A percentile compares a stretch with the other conserved stretches of the same genome.
Evolutionary conservation across 2,329 filamentous ascomycete genomes (phyloP).

Genomic region (Bipolaris zeicola): DNA sequence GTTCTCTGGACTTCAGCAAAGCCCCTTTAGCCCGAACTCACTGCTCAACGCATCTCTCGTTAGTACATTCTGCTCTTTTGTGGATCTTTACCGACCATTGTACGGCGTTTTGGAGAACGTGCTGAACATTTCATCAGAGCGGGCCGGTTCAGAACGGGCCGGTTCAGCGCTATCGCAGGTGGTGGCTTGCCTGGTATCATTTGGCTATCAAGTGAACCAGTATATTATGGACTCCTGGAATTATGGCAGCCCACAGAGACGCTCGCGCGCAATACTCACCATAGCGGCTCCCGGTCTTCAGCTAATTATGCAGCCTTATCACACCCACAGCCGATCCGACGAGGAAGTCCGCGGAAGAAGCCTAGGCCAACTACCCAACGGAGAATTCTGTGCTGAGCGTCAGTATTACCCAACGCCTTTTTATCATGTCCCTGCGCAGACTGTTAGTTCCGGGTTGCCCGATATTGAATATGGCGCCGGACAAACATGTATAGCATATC

Average conservation of each 20-base stretch:
- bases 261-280: slow-evolving; percentile 71
- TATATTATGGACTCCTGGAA: slow-evolving; percentile 72
- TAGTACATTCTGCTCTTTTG: slow-evolving; percentile 73
- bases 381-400: slow-evolving; percentile 61
- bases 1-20: slow-evolving; percentile 68
- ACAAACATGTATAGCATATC: slow-evolving; percentile 66
- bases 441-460: slow-evolving; percentile 67
- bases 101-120: slow-evolving; percentile 83
- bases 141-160: slow-evolving; percentile 42
- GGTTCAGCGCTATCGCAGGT: slow-evolving; percentile 75
- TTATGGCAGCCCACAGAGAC: slow-evolving; percentile 68
- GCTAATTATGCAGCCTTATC: slow-evolving; percentile 61
- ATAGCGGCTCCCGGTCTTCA: slow-evolving; percentile 70
- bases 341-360: slow-evolving; percentile 36
- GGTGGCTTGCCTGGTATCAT: slow-evolving; percentile 71
- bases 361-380: slow-evolving; percentile 57
- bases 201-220: slow-evolving; percentile 77
- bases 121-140: slow-evolving; percentile 62
- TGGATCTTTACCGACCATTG: slow-evolving; percentile 76
- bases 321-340: slow-evolving; percentile 67
- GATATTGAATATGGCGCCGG: slow-evolving; percentile 65
- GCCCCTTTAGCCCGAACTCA: slow-evolving; percentile 62
- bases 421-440: slow-evolving; percentile 57
- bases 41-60: slow-evolving; percentile 76
- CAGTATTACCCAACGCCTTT: slow-evolving; percentile 64